Conservation (phyloP, 306 rosid species). For the Pyrus bretschneideri region DNA sequence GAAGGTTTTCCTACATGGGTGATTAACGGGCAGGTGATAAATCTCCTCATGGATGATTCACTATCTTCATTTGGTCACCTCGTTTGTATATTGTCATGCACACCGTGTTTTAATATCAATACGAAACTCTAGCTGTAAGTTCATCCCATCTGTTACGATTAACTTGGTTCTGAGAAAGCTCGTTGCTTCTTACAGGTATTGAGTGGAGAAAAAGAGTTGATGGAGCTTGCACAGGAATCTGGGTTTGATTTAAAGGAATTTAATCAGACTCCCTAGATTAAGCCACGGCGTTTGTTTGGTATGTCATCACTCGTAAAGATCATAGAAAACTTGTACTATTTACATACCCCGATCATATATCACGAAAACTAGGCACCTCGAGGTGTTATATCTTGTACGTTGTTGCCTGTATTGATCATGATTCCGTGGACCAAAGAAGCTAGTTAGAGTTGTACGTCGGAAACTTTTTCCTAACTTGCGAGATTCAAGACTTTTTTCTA, state of each 20-base stretch:
- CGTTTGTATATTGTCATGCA: too few species aligned
- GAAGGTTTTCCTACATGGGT: constrained; percentile 93
- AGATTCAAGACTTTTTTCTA: not conserved
- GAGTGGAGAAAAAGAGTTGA: constrained; percentile 62
- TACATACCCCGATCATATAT: not conserved
- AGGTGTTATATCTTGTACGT: not conserved
- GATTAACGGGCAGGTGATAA: constrained; percentile 75
- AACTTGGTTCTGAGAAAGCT: constrained; percentile 14
- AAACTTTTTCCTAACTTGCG: not conserved
- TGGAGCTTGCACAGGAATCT: constrained; percentile 58
- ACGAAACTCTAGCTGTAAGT: not conserved
- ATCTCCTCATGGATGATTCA: not conserved
- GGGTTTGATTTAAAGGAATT: constrained; percentile 36
- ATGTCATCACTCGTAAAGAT: constrained; percentile 24
- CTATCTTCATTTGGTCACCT: not conserved
- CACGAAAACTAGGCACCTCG: too few species aligned
- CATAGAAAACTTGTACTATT: not conserved
- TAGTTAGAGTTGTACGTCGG: not conserved
- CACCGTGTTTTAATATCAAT: not conserved
- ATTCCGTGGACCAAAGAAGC: not conserved
- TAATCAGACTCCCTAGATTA: constrained; percentile 28
- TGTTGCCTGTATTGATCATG: not conserved
- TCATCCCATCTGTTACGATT: not conserved
- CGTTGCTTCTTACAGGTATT: constrained; percentile 38
- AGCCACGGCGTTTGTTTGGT: not conserved